phyloP scores from a whole-genome alignment of 2,329 filamentous ascomycete species.

The Claviceps quebecensis region DNA sequence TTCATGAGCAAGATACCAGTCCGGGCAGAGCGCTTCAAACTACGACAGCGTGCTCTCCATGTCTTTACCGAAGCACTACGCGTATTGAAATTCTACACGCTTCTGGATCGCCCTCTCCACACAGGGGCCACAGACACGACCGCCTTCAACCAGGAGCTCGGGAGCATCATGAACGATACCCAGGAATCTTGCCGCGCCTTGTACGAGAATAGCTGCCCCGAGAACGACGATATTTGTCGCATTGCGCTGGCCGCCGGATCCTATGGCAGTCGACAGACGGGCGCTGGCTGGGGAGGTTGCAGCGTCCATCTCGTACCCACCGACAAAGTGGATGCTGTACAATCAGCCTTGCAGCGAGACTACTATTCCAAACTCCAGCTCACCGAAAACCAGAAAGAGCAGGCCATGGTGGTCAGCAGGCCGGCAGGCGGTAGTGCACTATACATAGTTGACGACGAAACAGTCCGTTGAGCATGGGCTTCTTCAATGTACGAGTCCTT shows the following conservation, averaged over 20 bases:
- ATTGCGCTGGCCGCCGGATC: constrained; percentile 67
- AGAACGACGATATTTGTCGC: constrained; percentile 77
- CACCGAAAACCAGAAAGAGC: constrained; percentile 57
- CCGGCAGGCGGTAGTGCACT: constrained; percentile 61
- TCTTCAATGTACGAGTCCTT: neutral
- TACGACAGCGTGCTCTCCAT: constrained; percentile 77
- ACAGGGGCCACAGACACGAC: constrained; percentile 35
- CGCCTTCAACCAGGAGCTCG: constrained; percentile 53
- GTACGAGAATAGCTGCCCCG: constrained; percentile 85
- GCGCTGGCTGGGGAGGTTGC: constrained; percentile 94
- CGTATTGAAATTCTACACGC: constrained; percentile 67
- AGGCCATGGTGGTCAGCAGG: constrained; percentile 78
- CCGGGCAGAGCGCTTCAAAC: constrained; percentile 72
- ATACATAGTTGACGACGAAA: constrained; percentile 24
- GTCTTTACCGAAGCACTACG: constrained; percentile 82
- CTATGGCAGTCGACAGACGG: constrained; percentile 75
- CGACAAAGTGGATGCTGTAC: constrained; percentile 66
- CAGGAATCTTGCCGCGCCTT: constrained; percentile 75
- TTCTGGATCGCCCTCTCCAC: constrained; percentile 45
- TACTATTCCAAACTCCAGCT: constrained; percentile 62
- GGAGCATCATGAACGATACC: constrained; percentile 74
- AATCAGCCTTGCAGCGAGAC: constrained; percentile 59
- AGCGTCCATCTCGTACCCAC: constrained; percentile 84
- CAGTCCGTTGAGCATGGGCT: constrained; percentile 7
- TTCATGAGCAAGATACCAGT: constrained; percentile 86